Conservation (phyloP, 305 asterid species). For the Rubia tinctorum region DNA sequence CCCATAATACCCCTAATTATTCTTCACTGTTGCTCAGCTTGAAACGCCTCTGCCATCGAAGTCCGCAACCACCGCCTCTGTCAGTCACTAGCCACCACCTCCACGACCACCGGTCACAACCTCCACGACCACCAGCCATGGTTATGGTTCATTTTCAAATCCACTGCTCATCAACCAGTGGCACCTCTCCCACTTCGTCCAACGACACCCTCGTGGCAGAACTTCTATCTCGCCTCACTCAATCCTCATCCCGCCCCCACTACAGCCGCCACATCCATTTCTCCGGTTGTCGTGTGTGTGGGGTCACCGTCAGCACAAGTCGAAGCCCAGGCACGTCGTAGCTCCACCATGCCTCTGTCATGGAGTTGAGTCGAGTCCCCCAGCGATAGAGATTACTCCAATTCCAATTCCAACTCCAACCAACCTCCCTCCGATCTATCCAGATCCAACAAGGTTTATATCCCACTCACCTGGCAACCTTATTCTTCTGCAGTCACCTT, state of each 20-base stretch:
- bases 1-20: no score
- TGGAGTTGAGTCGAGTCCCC: slow-evolving; percentile 39
- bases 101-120: no score
- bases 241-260: slow-evolving; percentile 18
- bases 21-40: no score
- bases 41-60: no score
- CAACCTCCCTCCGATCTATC: slow-evolving; percentile 30
- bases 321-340: slow-evolving; percentile 30
- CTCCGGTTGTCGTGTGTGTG: slow-evolving; percentile 22
- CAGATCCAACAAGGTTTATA: slow-evolving; percentile 48
- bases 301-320: slow-evolving; percentile 37
- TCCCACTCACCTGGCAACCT: no score
- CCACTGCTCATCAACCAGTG: no score
- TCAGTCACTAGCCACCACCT: no score
- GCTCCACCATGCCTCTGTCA: slow-evolving; percentile 44
- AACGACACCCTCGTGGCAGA: slow-evolving; percentile 37
- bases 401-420: slow-evolving; percentile 25
- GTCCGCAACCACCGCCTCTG: no score
- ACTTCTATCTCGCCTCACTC: slow-evolving; percentile 30
- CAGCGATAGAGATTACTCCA: slow-evolving; percentile 31
- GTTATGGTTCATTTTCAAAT: no score
- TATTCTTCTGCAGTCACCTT: no score
- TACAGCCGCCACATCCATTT: not conserved
- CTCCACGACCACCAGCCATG: no score
- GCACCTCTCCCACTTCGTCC: no score